Evolutionary conservation across 1,139 yeast species (phyloP).

Genomic region (Geotrichum bryndzae): DNA sequence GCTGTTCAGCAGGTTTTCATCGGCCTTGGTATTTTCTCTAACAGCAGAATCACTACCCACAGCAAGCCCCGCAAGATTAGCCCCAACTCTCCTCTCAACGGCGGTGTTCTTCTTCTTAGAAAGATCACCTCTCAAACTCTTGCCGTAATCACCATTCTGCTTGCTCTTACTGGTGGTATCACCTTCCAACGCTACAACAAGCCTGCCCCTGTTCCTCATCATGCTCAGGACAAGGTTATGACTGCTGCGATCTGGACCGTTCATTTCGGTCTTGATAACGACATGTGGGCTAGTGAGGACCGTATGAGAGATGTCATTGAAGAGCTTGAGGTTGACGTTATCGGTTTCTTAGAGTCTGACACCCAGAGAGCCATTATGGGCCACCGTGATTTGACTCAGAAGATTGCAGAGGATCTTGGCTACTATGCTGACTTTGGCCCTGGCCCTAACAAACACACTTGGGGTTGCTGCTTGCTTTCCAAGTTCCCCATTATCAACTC

Average conservation of each 20-base stretch:
- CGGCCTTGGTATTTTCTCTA: slow-evolving; percentile 33
- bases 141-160: slow-evolving; percentile 27
- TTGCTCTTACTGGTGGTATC: slow-evolving; percentile 37
- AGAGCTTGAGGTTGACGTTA: slow-evolving; percentile 83
- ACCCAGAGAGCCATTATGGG: slow-evolving; percentile 94
- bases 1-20: slow-evolving; percentile 47
- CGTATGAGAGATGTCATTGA: slow-evolving; percentile 77
- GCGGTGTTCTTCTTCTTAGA: slow-evolving; percentile 22
- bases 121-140: slow-evolving; percentile 29
- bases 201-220: slow-evolving; percentile 61
- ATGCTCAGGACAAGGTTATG: slow-evolving; percentile 65
- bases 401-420: slow-evolving; percentile 84
- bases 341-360: slow-evolving; percentile 87
- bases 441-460: slow-evolving; percentile 94
- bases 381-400: slow-evolving; percentile 87
- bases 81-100: slow-evolving; percentile 17
- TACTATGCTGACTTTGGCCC: slow-evolving; percentile 97
- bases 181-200: slow-evolving; percentile 57
- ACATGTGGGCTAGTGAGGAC: slow-evolving; percentile 95
- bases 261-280: slow-evolving; percentile 94
- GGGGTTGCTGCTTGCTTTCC: slow-evolving; percentile 93
- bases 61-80: slow-evolving; percentile 20
- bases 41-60: slow-evolving; percentile 22
- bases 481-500: slow-evolving; percentile 90
- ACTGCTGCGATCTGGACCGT: slow-evolving; percentile 98